Base-by-base conservation (phyloP, 2,329 filamentous ascomycete species). In the Lachnellula cervina region DNA sequence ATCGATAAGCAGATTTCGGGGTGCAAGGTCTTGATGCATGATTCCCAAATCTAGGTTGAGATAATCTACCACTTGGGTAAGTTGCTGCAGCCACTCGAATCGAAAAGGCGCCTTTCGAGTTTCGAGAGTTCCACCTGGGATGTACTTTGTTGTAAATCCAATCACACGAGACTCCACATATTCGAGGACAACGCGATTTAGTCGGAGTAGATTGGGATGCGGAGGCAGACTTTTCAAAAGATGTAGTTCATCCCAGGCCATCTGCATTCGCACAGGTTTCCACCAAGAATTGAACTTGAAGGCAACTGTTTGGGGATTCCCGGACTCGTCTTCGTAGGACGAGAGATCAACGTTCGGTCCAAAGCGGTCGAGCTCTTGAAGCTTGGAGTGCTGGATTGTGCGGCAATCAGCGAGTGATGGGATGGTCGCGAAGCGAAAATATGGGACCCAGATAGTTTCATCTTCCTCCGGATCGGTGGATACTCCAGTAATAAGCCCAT, bases 1-100 rank as follows among this genome's bases (percentile, higher is more conserved):
- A 48, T 75, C 62, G 49, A 75, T 55, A 0, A 75, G 46, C 5
- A 75, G 63, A 54, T 76, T 76, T 34, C 70, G 66, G 3, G 70
- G 58, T 4, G 68, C 66, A 49, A 76, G 64, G 53, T 74, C 73
- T 56, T 73, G 68, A 59, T 76, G 73, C 42, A 64, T 59, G 38
- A 76, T 68, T 28, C 73, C 72, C 37, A 69, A 59, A 37, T 65
- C 53, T 11, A 74, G 60, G 51, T 76, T 75, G 25, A 76, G 61
- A 37, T 69, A 66, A 52, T 76, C 72, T 7, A 75, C 64, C 5
- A 72, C 66, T 0, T 62, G 7, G 0, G 68, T 68, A 0, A 76
- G 68, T 54, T 76, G 73, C 16, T 64, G 56, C 0, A 74, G 60
- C 68, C 71, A 74, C 50, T 68, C 43, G 0, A 75, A 60, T 58